A percentile compares a stretch with the other conserved stretches of the same genome.
phyloP scores from a whole-genome alignment of 305 asterid genomes.

The Withania somnifera region DNA sequence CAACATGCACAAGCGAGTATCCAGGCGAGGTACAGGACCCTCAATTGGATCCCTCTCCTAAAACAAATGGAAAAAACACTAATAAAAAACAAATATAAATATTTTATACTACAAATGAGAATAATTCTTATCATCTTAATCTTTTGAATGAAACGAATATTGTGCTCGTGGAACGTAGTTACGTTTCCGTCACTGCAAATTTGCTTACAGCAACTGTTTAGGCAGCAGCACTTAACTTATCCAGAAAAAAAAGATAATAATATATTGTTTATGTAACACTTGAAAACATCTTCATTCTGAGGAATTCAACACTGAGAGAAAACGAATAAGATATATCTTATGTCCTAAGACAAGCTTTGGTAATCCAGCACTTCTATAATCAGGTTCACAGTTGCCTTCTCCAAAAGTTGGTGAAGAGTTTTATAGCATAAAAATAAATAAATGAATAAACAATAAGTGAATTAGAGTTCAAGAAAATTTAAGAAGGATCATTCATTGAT shows the following conservation, averaged over 20 bases:
- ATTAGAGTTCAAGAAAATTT: background rate
- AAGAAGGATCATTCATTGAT: background rate
- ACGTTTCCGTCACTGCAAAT: background rate
- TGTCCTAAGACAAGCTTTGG: background rate
- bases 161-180: background rate
- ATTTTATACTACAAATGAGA: background rate
- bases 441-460: background rate
- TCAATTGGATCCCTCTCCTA: conserved; percentile 98
- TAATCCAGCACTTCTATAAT: background rate
- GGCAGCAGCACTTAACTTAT: background rate
- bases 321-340: background rate
- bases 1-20: conserved; percentile 84
- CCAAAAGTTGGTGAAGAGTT: background rate
- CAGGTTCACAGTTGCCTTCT: background rate
- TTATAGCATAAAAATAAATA: background rate
- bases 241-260: background rate
- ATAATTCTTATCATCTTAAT: background rate
- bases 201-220: background rate
- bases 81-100: background rate
- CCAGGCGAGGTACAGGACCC: conserved; percentile 94
- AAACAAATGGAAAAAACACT: conserved; percentile 5
- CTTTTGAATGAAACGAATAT: background rate
- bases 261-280: background rate
- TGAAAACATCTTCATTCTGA: background rate
- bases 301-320: background rate